Base-by-base conservation (phyloP, 352 stramenopile species). In the Phytopythium ostracodes region DNA sequence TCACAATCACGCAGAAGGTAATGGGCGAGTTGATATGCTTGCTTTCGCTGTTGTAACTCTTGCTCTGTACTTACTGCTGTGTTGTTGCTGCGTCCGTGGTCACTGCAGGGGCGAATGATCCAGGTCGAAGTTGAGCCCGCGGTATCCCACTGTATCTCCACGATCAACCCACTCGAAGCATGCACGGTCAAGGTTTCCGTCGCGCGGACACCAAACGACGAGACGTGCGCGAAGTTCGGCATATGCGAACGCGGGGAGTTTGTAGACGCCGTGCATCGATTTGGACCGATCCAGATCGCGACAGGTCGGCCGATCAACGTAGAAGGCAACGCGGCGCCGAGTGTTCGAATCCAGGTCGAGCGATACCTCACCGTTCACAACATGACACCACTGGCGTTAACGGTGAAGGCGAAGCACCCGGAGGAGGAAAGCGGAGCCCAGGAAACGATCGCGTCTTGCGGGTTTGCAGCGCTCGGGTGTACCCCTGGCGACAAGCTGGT, bases 1-100 rank as follows among this genome's bases (percentile, higher is more conserved):
- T 87, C 25, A 56, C 9, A 17, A 77, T 87, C 11, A 59, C 55
- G 35, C 77, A 84, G 42, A 76, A 77, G 65, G 77, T 85, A 73
- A 1, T 15, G 12, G 25, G 42, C 18, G 18, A 7, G 18, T 20
- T 47, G 20, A 8, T 24, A 18, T 40, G n/a, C 35, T 4, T 27
- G 4, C 53, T 15, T 1, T 55, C 18, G 12, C 42, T 12, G 14
- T 47, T 8, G 20, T n/a, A 7, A 25, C 18, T 47, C 20, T 9
- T 47, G 18, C 6, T 2, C 24, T 1, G 24, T 4, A 50, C 57
- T 35, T 9, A 44, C 15, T 14, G 47, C 20, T 25, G 20, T 52
- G 29, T 51, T 52, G 36, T 46, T 15, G 29, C 54, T 35, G 18
- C n/a, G 4, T 57, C n/a, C n/a, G 29, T 31, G 12, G 6, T 24